phyloP scores from a whole-genome alignment of 192 early-diverging fungal species.

The Lobosporangium transversale region DNA sequence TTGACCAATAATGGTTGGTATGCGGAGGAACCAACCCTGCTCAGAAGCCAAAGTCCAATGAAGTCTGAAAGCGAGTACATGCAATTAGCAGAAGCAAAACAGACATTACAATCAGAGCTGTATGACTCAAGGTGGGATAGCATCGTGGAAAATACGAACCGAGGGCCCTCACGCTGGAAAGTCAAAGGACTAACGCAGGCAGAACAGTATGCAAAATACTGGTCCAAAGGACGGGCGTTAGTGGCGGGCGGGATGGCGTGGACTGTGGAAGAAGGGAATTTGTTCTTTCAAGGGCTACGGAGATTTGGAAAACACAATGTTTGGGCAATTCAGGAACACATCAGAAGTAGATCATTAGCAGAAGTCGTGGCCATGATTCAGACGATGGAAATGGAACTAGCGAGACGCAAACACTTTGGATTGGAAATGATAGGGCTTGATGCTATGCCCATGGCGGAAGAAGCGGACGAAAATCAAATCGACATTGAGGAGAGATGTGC shows the following conservation, averaged over 20 bases:
- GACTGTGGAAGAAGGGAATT: slow-evolving; percentile 23
- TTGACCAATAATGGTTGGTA: slow-evolving; percentile 15
- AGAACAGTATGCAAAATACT: slow-evolving; percentile 5
- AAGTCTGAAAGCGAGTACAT: too few species aligned
- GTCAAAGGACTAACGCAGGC: background rate
- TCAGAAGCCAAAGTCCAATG: background rate
- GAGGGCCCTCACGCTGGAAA: background rate
- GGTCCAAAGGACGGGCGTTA: background rate
- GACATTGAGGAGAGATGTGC: slow-evolving; percentile 24
- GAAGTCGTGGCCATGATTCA: slow-evolving; percentile 43
- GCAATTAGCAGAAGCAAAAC: background rate
- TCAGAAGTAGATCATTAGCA: slow-evolving; percentile 32
- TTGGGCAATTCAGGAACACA: slow-evolving; percentile 38
- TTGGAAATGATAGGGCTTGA: background rate
- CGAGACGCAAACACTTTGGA: slow-evolving; percentile 7
- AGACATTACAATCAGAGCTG: background rate
- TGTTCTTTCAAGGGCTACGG: slow-evolving; percentile 33
- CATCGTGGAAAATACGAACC: background rate
- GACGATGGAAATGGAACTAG: slow-evolving; percentile 35
- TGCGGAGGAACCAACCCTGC: background rate
- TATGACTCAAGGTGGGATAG: background rate
- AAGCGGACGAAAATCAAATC: slow-evolving; percentile 16
- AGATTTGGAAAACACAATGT: slow-evolving; percentile 47
- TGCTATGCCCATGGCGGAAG: slow-evolving; percentile 43
- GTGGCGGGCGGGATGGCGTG: slow-evolving; percentile 36